phyloP scores from a whole-genome alignment of 306 rosid species.

The Cucumis cinereus region DNA sequence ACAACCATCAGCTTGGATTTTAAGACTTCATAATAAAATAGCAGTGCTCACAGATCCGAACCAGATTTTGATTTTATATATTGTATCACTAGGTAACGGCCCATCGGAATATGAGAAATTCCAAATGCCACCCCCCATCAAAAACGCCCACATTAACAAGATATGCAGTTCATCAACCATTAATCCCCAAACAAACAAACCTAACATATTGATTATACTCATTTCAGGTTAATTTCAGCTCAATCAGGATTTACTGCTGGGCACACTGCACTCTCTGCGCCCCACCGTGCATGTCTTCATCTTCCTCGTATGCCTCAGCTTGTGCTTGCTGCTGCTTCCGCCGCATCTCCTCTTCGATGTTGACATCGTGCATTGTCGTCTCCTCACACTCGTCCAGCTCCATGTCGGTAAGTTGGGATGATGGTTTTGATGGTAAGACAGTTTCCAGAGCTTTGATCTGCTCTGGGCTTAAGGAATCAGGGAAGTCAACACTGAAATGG shows the following conservation, averaged over 20 bases:
- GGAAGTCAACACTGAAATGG: conserved; percentile 81
- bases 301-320: conserved; percentile 66
- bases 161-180: not conserved
- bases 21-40: not conserved
- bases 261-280: conserved; percentile 15
- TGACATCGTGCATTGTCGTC: conserved; percentile 73
- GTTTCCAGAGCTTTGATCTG: conserved; percentile 50
- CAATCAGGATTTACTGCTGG: conserved; percentile 4
- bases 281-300: conserved; percentile 38
- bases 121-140: not conserved
- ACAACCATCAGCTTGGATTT: not conserved
- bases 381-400: conserved; percentile 93
- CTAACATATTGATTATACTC: not conserved
- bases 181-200: not conserved
- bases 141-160: not conserved
- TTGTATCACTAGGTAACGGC: not conserved
- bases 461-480: conserved; percentile 45
- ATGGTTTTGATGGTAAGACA: conserved; percentile 52
- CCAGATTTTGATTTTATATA: not conserved
- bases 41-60: not conserved
- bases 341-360: conserved; percentile 75
- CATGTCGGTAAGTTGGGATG: conserved; percentile 60
- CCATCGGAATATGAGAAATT: not conserved
- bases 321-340: conserved; percentile 55
- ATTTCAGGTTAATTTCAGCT: not conserved